Evolutionary conservation across 2,329 filamentous ascomycete species (phyloP).

Genomic region (Apiospora malaysiana): DNA sequence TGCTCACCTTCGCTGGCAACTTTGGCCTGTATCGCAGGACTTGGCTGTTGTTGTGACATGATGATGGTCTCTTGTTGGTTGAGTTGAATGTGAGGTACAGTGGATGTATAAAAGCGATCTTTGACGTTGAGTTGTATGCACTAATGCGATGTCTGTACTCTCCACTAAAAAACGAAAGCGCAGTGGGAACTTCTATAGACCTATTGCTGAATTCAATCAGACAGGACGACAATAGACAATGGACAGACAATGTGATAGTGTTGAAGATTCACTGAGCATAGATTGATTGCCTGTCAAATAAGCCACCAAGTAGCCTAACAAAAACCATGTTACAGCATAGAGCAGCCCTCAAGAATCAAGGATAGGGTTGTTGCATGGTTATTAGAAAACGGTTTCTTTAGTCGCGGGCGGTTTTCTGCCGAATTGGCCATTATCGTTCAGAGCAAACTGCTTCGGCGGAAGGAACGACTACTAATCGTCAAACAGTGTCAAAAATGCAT

Average conservation of each 20-base stretch:
- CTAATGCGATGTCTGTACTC: conserved; percentile 1
- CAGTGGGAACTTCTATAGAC: neutral
- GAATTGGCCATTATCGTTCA: too few relatives aligned
- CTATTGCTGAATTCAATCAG: neutral
- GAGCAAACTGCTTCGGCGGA: too few relatives aligned
- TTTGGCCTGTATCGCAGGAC: conserved; percentile 38
- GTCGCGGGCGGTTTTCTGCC: too few relatives aligned
- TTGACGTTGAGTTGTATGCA: neutral
- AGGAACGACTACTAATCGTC: too few relatives aligned
- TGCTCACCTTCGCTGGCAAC: conserved; percentile 43
- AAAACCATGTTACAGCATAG: neutral
- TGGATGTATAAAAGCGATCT: neutral
- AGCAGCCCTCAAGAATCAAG: too few relatives aligned
- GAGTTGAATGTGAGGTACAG: neutral
- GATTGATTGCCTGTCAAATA: neutral
- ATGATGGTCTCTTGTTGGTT: neutral
- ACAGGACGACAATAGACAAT: neutral
- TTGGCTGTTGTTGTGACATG: conserved; percentile 32
- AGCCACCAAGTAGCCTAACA: neutral
- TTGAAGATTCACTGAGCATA: neutral
- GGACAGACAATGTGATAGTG: neutral
- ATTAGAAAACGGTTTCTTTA: too few relatives aligned
- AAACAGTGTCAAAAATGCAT: too few relatives aligned
- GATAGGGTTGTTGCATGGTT: too few relatives aligned
- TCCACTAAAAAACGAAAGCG: neutral